Evolutionary conservation across 1,284 basidiomycete species (phyloP).

Genomic region (Tilletia caries): DNA sequence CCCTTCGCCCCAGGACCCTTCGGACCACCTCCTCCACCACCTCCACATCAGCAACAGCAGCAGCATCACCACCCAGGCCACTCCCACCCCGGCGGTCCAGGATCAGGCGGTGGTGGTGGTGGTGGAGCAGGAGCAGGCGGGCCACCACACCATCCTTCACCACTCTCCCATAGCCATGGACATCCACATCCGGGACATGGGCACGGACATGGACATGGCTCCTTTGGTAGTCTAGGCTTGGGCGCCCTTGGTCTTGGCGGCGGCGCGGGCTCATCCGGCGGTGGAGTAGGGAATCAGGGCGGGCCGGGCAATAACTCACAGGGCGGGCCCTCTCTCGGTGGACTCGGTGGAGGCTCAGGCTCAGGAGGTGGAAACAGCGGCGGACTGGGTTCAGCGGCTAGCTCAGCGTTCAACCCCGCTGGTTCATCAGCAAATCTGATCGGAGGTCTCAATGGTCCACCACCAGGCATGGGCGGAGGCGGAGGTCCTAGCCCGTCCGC

Average conservation of each 20-base stretch:
- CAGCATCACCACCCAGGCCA: slow-evolving; percentile 7
- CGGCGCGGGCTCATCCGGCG: background rate
- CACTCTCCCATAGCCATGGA: background rate
- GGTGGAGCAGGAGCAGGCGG: background rate
- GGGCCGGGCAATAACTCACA: background rate
- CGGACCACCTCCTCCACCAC: background rate
- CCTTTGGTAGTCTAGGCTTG: background rate
- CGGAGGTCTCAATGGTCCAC: slow-evolving; percentile 1
- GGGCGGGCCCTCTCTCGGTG: background rate
- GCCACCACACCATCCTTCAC: background rate
- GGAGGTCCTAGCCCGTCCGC: slow-evolving; percentile 9
- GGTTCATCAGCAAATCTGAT: background rate
- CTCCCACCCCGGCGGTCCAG: background rate
- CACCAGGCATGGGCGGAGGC: background rate
- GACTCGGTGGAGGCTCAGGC: background rate
- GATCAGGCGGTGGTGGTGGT: background rate
- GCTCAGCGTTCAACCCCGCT: slow-evolving; percentile 2
- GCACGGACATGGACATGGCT: background rate
- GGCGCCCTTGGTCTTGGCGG: slow-evolving; percentile 8
- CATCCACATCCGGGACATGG: slow-evolving; percentile 9
- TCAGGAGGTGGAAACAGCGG: background rate
- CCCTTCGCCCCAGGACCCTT: slow-evolving; percentile 5
- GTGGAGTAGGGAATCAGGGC: background rate
- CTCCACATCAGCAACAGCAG: background rate
- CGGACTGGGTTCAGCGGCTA: background rate